These are phyloP conservation scores for Moesziomyces globuligerus DNA, from an alignment of 1,284 basidiomycete genomes.

Conservation along the genomic window DNA sequence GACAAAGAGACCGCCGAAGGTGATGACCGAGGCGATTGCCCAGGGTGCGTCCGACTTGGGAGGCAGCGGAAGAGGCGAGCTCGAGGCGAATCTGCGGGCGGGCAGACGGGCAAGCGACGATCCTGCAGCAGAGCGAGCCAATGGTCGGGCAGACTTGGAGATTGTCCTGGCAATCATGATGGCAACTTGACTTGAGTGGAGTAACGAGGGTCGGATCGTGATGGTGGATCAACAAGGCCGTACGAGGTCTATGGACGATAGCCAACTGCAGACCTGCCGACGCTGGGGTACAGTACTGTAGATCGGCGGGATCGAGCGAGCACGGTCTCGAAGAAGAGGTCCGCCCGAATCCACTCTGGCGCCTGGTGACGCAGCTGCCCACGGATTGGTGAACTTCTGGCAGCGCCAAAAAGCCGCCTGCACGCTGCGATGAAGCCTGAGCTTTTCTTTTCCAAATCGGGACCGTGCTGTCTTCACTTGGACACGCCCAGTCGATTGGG, in stretches of 20 bases:
- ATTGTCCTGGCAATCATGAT: slow-evolving; percentile 34
- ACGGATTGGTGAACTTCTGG: background rate
- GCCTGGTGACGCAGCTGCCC: slow-evolving; percentile 1
- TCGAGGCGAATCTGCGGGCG: slow-evolving; percentile 25
- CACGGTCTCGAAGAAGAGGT: background rate
- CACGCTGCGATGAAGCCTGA: no score
- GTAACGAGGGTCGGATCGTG: background rate
- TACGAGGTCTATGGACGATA: no score
- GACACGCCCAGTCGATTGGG: no score
- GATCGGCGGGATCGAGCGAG: background rate
- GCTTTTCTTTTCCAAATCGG: no score
- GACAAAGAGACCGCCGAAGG: slow-evolving; percentile 52
- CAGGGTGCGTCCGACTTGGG: slow-evolving; percentile 44
- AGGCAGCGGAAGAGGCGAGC: slow-evolving; percentile 6
- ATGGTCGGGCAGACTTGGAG: slow-evolving; percentile 26
- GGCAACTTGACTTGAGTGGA: background rate
- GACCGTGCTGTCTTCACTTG: no score
- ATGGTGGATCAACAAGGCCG: background rate
- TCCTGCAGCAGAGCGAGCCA: slow-evolving; percentile 18
- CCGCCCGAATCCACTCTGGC: background rate
- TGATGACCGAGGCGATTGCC: slow-evolving; percentile 50
- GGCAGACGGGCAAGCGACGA: slow-evolving; percentile 21
- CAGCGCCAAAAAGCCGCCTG: no score
- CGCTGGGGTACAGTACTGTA: background rate
- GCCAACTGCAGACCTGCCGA: no score